A percentile compares a stretch with the other conserved stretches of the same genome.
Evolutionary conservation across 1,139 yeast genomes (phyloP).

Genomic region (Suhomyces panamericanus): DNA sequence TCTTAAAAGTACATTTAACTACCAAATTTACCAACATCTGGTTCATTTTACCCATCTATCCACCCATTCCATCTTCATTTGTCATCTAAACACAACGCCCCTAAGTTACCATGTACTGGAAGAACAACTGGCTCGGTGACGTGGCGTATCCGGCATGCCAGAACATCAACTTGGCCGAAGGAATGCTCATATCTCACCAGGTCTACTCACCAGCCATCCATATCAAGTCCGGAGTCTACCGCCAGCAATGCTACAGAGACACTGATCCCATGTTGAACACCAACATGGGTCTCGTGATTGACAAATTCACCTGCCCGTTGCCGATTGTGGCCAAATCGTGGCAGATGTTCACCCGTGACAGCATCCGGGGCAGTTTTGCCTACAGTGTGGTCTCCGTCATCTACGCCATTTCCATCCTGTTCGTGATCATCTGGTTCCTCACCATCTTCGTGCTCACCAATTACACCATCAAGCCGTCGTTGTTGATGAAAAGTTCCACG

Average conservation of each 20-base stretch:
- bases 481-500: constrained; percentile 47
- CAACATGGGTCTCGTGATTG: constrained; percentile 35
- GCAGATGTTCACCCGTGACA: constrained; percentile 34
- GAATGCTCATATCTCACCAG: constrained; percentile 36
- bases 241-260: constrained; percentile 38
- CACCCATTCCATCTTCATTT: no score
- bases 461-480: constrained; percentile 55
- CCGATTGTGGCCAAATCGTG: constrained; percentile 46
- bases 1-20: no score
- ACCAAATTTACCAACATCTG: no score
- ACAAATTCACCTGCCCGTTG: constrained; percentile 29
- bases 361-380: constrained; percentile 46
- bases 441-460: constrained; percentile 65
- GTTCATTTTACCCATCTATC: no score
- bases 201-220: constrained; percentile 22
- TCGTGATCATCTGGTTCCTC: constrained; percentile 63
- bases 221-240: constrained; percentile 29
- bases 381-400: constrained; percentile 62
- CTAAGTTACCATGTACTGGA: constrained; percentile 38
- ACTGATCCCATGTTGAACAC: constrained; percentile 46
- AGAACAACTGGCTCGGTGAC: constrained; percentile 28
- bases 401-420: constrained; percentile 62
- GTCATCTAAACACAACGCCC: neutral
- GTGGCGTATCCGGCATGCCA: constrained; percentile 35
- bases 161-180: constrained; percentile 31